Conservation (phyloP, 257 asterid genomes). For the Striga asiatica region DNA sequence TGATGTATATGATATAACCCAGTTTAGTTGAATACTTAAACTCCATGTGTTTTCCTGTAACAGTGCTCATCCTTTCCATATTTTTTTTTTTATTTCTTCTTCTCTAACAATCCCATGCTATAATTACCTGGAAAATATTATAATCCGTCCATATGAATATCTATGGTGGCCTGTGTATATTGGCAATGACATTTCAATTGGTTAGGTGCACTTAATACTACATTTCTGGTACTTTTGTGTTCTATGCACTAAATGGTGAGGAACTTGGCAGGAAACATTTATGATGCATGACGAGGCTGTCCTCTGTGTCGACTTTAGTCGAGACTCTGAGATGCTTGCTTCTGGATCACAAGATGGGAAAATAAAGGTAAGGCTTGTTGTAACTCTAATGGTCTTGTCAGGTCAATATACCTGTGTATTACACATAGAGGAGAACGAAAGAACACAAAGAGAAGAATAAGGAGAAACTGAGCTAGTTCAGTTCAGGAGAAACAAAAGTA, state of each 20-base stretch:
- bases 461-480: neutral
- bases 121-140: too few species aligned
- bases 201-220: too few species aligned
- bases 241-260: neutral
- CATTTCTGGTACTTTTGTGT: neutral
- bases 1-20: too few species aligned
- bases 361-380: slow-evolving; percentile 94
- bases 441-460: neutral
- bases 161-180: too few species aligned
- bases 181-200: too few species aligned
- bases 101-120: neutral
- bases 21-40: too few species aligned
- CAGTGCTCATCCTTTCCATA: too few species aligned
- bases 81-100: neutral
- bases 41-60: too few species aligned
- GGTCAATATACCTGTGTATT: too few species aligned
- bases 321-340: slow-evolving; percentile 97
- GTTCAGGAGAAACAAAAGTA: neutral
- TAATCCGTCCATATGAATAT: too few species aligned
- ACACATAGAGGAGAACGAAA: neutral
- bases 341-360: slow-evolving; percentile 98
- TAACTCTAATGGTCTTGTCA: too few species aligned
- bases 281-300: slow-evolving; percentile 99
- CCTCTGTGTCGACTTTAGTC: slow-evolving; percentile 87
- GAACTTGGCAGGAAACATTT: slow-evolving; percentile 69